Base-by-base conservation (phyloP, 768 basidiomycete genomes). In the Cubamyces lactineus region DNA sequence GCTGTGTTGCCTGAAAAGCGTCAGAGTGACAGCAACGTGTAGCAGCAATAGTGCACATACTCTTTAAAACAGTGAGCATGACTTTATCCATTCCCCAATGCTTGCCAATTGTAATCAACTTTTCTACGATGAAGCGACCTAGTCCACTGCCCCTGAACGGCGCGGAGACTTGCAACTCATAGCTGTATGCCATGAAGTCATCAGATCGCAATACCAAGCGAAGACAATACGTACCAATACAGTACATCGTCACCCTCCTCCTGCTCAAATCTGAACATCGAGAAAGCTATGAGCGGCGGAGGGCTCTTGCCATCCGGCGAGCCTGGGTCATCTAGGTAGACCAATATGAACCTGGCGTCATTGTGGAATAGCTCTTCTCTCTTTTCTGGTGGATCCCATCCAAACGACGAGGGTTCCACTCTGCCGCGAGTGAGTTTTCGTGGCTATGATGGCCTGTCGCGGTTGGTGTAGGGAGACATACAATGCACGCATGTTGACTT, bases 11-110 rank as follows among this genome's bases (percentile, higher is more conserved):
- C 85, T 87, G 63, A 38, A 13, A 23, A 39, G 15, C 47, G 38
- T 65, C 57, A 53, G 15, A 62, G 61, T 34, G 34, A n/a, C n/a
- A n/a, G n/a, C n/a, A n/a, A n/a, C n/a, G n/a, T n/a, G n/a, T 47
- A n/a, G 19, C 8, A 21, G 16, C 48, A 45, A 16, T 9, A 21
- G 24, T 21, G 34, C 4, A 60, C 74, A n/a, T 38, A 91, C 92
- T 79, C 81, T 85, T 87, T 66, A 94, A 81, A 1, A 86, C 89
- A 0, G 92, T 94, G 16, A 94, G 80, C 79, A 88, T 83, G 26
- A 90, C 72, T 69, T 88, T 92, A 41, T 84, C 74, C 87, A 94
- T 89, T 2, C 70, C 62, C 76, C 80, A 89, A 42, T 67, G 70
- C 15, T 67, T 68, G 6, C 83, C 86, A 16, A 93, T 80, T 8